These are phyloP conservation scores for Nemophila menziesii DNA, from an alignment of 257 asterid genomes.

Conservation along the genomic window DNA sequence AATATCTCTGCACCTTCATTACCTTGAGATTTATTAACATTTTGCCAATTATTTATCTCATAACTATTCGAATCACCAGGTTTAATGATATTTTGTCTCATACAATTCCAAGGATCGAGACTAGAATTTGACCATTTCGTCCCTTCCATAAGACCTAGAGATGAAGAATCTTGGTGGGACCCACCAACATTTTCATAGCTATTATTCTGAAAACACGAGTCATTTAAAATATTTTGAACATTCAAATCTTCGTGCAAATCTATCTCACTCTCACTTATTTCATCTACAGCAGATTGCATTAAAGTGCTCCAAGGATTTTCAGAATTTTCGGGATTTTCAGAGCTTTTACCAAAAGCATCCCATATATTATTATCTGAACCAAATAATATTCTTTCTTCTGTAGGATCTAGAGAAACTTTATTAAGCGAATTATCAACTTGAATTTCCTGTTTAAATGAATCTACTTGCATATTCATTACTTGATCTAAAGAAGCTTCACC, in stretches of 20 bases:
- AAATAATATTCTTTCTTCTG: slow-evolving; percentile 62
- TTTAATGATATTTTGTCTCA: slow-evolving; percentile 18
- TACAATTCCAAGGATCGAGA: slow-evolving; percentile 23
- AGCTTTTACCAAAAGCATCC: slow-evolving; percentile 47
- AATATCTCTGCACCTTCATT: slow-evolving; percentile 30
- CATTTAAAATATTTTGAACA: slow-evolving; percentile 27
- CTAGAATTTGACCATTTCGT: slow-evolving; percentile 27
- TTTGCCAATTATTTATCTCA: slow-evolving; percentile 49
- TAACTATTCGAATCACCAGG: slow-evolving; percentile 32
- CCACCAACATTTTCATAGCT: slow-evolving; percentile 14
- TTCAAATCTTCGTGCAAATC: slow-evolving; percentile 49
- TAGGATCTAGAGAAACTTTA: slow-evolving; percentile 55
- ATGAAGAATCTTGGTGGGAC: slow-evolving; percentile 21
- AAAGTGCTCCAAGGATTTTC: slow-evolving; percentile 84
- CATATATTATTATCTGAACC: slow-evolving; percentile 72
- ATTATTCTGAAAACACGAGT: slow-evolving; percentile 14
- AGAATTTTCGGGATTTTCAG: slow-evolving; percentile 31
- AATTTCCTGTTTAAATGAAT: slow-evolving; percentile 23
- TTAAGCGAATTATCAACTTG: slow-evolving; percentile 21
- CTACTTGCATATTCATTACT: slow-evolving; percentile 19
- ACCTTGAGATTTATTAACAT: slow-evolving; percentile 26
- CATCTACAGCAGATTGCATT: slow-evolving; percentile 97
- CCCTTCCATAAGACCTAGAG: slow-evolving; percentile 35
- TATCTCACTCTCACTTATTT: slow-evolving; percentile 50
- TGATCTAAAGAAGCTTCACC: slow-evolving; percentile 19